Conservation (phyloP, 148 eudicot genomes). For the Vaccinium corymbosum region DNA sequence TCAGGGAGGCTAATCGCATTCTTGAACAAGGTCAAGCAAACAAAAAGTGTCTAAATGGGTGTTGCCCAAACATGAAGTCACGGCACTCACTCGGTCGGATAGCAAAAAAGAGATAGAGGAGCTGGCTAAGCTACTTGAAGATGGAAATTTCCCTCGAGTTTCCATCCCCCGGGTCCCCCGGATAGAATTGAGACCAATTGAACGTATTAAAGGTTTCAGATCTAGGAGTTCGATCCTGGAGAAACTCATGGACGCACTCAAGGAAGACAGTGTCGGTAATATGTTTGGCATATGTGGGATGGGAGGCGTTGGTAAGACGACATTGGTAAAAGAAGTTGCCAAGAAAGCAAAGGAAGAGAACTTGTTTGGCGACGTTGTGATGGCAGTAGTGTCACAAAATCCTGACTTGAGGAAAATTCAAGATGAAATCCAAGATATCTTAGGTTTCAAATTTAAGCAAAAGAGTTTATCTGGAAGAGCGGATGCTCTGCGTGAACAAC, state of each 20-base stretch:
- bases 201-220: too few species aligned
- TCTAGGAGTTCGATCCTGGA: too few species aligned
- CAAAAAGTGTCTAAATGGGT: background rate
- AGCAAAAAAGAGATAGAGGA: conserved; percentile 6
- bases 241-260: conserved; percentile 4
- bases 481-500: background rate
- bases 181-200: too few species aligned
- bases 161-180: background rate
- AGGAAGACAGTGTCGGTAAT: background rate
- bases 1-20: background rate
- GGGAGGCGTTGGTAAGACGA: conserved; percentile 26
- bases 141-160: background rate
- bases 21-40: background rate
- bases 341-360: conserved; percentile 1
- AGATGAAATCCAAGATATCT: background rate
- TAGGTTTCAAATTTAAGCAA: background rate
- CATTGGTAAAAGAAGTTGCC: conserved; percentile 13
- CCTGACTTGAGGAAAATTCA: background rate
- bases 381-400: background rate
- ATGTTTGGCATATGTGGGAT: conserved; percentile 23
- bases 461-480: background rate
- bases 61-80: background rate
- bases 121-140: background rate
- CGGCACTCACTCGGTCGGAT: conserved; percentile 11
- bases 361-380: background rate